Conservation (phyloP, 129 eudicot species). For the Lonicera japonica region DNA sequence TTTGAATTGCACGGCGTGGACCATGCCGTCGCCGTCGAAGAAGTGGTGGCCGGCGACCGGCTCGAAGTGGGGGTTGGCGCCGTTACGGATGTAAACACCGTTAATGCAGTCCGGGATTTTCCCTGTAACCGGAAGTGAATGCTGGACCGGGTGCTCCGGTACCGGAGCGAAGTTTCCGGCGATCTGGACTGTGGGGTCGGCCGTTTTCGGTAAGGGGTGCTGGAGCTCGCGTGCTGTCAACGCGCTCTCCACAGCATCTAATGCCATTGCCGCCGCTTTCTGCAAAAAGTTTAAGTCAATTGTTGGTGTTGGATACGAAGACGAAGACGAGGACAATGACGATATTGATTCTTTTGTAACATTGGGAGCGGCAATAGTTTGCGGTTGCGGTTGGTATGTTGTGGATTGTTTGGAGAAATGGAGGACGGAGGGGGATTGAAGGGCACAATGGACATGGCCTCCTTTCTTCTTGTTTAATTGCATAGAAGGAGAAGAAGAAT, state of each 20-base stretch:
- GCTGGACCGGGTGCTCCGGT: conserved; percentile 38
- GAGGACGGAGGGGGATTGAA: conserved; percentile 41
- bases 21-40: conserved; percentile 67
- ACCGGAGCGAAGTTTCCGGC: conserved; percentile 69
- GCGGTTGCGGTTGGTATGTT: not conserved
- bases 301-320: not conserved
- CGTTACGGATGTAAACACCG: conserved; percentile 52
- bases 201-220: conserved; percentile 54
- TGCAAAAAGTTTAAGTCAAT: conserved; percentile 53
- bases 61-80: conserved; percentile 52
- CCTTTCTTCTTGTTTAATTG: not conserved
- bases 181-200: conserved; percentile 49
- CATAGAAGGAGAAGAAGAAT: conserved; percentile 1
- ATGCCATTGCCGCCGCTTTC: conserved; percentile 45
- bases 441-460: conserved; percentile 27
- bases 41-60: conserved; percentile 53
- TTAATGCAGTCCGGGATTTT: conserved; percentile 29
- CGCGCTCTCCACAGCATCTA: conserved; percentile 48
- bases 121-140: conserved; percentile 27
- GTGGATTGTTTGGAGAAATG: conserved; percentile 35
- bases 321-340: conserved; percentile 8
- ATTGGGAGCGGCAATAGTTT: not conserved
- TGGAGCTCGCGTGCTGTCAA: conserved; percentile 38
- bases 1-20: conserved; percentile 39
- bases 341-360: not conserved